phyloP scores from a whole-genome alignment of 2,329 filamentous ascomycete species.

The Lithohypha guttulata region DNA sequence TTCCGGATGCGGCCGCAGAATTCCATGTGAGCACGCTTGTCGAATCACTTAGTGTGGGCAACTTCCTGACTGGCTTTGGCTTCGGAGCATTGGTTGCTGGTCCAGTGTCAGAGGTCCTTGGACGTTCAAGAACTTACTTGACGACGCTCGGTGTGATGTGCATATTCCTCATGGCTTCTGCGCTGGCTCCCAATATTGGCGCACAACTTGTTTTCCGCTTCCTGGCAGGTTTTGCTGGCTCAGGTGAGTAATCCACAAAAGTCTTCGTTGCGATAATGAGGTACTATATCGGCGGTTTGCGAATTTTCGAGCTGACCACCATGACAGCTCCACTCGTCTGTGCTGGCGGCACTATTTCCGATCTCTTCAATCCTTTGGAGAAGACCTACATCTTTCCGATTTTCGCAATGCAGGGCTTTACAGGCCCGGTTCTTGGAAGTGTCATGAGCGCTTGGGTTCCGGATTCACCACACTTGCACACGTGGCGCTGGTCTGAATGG shows the following conservation, averaged over 20 bases:
- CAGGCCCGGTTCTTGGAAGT: slow-evolving; percentile 21
- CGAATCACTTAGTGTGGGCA: slow-evolving; percentile 32
- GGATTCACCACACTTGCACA: slow-evolving; percentile 26
- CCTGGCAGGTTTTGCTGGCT: slow-evolving; percentile 38
- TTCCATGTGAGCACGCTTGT: slow-evolving; percentile 37
- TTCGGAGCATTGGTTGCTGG: slow-evolving; percentile 39
- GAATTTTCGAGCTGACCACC: background rate
- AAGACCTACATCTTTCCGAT: slow-evolving; percentile 41
- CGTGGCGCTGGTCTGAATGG: slow-evolving; percentile 42
- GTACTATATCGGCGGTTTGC: background rate
- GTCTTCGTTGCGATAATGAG: background rate
- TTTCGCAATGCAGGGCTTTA: slow-evolving; percentile 37
- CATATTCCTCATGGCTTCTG: slow-evolving; percentile 40
- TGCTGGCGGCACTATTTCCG: slow-evolving; percentile 37
- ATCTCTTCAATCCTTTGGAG: slow-evolving; percentile 40
- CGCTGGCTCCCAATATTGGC: slow-evolving; percentile 36
- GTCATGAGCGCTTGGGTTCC: slow-evolving; percentile 37
- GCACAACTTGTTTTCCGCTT: slow-evolving; percentile 41
- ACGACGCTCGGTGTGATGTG: slow-evolving; percentile 37
- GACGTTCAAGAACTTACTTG: slow-evolving; percentile 41
- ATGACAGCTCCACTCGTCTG: slow-evolving; percentile 34
- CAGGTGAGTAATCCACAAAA: background rate
- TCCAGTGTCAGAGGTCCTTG: slow-evolving; percentile 39
- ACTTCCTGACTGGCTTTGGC: slow-evolving; percentile 37
- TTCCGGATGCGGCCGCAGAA: slow-evolving; percentile 34